Percentiles rank a stretch among this genome's conserved stretches.
phyloP scores from a whole-genome alignment of 2,329 filamentous ascomycete species.

The Talaromyces sp. region DNA sequence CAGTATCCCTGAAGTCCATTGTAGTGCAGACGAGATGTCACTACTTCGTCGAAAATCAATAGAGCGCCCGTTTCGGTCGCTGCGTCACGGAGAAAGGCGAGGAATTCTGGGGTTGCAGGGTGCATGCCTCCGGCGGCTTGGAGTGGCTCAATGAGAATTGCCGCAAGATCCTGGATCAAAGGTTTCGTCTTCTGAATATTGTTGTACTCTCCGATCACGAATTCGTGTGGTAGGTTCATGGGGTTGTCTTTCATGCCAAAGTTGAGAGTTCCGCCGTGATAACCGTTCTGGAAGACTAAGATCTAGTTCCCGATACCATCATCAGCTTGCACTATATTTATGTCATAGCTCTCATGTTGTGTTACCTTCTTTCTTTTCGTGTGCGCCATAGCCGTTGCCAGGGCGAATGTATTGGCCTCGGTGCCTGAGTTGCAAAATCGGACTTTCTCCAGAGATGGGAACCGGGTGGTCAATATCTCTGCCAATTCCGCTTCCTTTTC shows the following conservation, averaged over 20 bases:
- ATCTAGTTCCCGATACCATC: neutral
- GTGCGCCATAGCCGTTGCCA: constrained; percentile 55
- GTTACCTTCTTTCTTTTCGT: constrained; percentile 31
- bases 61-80: constrained; percentile 57
- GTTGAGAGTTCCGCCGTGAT: constrained; percentile 59
- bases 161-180: constrained; percentile 43
- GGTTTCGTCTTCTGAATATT: constrained; percentile 37
- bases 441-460: constrained; percentile 56
- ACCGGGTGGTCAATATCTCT: constrained; percentile 55
- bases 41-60: constrained; percentile 72
- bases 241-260: constrained; percentile 37
- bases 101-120: constrained; percentile 54
- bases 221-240: constrained; percentile 8
- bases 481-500: constrained; percentile 57
- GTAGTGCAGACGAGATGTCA: constrained; percentile 63
- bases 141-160: constrained; percentile 68
- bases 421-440: constrained; percentile 69
- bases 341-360: no score
- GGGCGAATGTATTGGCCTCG: constrained; percentile 64
- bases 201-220: constrained; percentile 63
- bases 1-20: constrained; percentile 52
- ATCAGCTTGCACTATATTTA: no score
- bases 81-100: constrained; percentile 53
- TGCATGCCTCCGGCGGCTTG: constrained; percentile 66
- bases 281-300: constrained; percentile 53